Evolutionary conservation across 2,329 filamentous ascomycete genomes (phyloP), one percentile per base, ranked within the genome.

Genomic region (Ambrosiella cleistominuta): DNA sequence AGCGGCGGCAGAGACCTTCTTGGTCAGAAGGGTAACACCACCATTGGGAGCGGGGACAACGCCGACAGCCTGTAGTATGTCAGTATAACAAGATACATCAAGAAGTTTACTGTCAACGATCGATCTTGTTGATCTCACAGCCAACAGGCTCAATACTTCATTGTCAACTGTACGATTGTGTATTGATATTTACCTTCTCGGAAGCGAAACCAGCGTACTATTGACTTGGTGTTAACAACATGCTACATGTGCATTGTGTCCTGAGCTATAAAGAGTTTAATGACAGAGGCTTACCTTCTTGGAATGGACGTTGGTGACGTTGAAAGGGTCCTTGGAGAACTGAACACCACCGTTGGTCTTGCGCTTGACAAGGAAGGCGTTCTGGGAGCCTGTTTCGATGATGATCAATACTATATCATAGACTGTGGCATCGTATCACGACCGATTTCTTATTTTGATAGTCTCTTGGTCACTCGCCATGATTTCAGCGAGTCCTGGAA

Each of bases 241-340:
- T n/a, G 37, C 2, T 9, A 17, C 7, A 15, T n/a, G 6, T 27
- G 3, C 3, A 39, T 53, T n/a, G 8, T 40, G 7, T 27, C 27
- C 27, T 27, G 4, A 27, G 27, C 4, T 27, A 35, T 42, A 44
- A 36, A 6, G 7, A 47, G 6, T 17, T 36, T 40, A 42, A 54
- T 15, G 42, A 19, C 8, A 35, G 35, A 8, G 66, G 60, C 70
- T 64, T 74, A 93, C 88, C 84, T 95, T 97, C 77, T 88, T 86
- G 67, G 80, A 83, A 79, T 95, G 85, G 75, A 84, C 78, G 85
- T 96, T 97, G 72, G 76, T 79, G 74, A 97, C 75, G 82, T 97
- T 98, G 66, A 96, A 76, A 68, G 90, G 88, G 72, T 97, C 91
- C 67, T 86, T 86, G 66, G 91, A 97, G 81, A 98, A 89, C 75